Base-by-base conservation (phyloP, 352 stramenopile species). In the Blastocystis sp. region DNA sequence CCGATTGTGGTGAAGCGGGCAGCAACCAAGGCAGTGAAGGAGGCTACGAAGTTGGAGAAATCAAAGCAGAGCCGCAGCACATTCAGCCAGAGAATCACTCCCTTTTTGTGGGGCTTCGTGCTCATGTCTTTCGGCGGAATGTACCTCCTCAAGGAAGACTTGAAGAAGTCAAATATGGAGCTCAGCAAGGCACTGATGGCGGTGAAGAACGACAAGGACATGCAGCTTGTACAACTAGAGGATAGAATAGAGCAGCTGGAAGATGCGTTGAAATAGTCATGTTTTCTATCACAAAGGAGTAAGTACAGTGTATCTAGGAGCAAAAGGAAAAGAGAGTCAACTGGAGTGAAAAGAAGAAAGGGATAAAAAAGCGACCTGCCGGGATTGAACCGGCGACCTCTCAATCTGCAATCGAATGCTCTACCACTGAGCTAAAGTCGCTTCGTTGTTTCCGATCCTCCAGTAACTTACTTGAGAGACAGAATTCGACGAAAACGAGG, bases 371-470 rank as follows among this genome's bases (percentile, higher is more conserved):
- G 74, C 74, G 57, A 61, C 57, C n/a, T 11, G 74, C 17, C 48
- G 57, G 74, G 57, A 68, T 84, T 69, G 74, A 84, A 84, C 74
- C 57, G 48, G 68, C 74, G 74, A 84, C 74, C 74, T 84, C 74
- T 59, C 57, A 84, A 68, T 68, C 48, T 84, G 48, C 74, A 84
- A 68, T 69, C 74, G 57, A 59, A 69, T 69, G 48, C 74, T 69
- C 57, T 70, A 69, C 74, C 74, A 84, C 57, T 84, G 54, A 69
- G 57, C 74, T 84, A 84, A 38, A 61, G 48, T 34, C 52, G 74
- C 74, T 69, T 59, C 6, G 34, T 65, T 68, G n/a, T 59, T 84
- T 57, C 42, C 19, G 57, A 68, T 63, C 38, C 14, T 17, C 19
- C 28, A 65, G 17, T 45, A 66, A 28, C 38, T 14, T 14, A 57